Percentiles rank a stretch among this genome's conserved stretches.
Conservation (phyloP, 2,329 filamentous ascomycete genomes). For the Hypoxylon sp. region DNA sequence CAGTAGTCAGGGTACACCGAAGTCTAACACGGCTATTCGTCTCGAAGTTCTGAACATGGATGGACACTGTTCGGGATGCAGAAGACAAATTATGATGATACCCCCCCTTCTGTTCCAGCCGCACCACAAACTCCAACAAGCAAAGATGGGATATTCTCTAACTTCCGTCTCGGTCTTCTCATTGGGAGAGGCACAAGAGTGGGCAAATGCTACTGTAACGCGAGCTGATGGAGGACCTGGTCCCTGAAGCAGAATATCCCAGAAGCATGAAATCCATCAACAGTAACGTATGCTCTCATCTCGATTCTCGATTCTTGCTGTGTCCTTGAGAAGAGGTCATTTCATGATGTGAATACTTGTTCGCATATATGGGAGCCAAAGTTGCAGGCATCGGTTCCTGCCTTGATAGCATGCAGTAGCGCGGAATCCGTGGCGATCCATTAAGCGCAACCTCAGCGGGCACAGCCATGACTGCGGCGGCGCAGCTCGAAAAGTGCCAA, state of each 20-base stretch:
- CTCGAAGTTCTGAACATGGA: conserved; percentile 22
- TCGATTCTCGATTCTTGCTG: conserved; percentile 5
- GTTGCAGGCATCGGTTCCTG: conserved; percentile 34
- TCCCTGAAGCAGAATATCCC: conserved; percentile 31
- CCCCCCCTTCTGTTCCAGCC: conserved; percentile 30
- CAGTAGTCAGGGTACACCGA: conserved; percentile 36
- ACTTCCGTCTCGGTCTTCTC: conserved; percentile 35
- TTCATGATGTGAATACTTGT: conserved; percentile 31
- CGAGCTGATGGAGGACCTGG: conserved; percentile 36
- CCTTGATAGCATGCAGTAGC: conserved; percentile 40
- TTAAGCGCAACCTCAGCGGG: conserved; percentile 28
- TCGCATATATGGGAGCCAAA: conserved; percentile 10
- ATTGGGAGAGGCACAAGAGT: conserved; percentile 28
- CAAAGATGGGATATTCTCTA: conserved; percentile 25
- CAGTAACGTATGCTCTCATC: conserved; percentile 15
- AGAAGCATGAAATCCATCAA: conserved; percentile 4
- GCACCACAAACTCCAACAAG: conserved; percentile 21
- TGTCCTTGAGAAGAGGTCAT: conserved; percentile 12
- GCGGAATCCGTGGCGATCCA: conserved; percentile 30
- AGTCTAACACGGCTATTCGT: conserved; percentile 30
- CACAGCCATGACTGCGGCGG: conserved; percentile 44
- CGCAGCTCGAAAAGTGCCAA: conserved; percentile 20
- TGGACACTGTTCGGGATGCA: conserved; percentile 11
- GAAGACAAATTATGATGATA: conserved; percentile 26
- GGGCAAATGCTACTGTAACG: conserved; percentile 39